Conservation (phyloP, 164 flowering plant genomes). For the Magnolia kwangsiensis region DNA sequence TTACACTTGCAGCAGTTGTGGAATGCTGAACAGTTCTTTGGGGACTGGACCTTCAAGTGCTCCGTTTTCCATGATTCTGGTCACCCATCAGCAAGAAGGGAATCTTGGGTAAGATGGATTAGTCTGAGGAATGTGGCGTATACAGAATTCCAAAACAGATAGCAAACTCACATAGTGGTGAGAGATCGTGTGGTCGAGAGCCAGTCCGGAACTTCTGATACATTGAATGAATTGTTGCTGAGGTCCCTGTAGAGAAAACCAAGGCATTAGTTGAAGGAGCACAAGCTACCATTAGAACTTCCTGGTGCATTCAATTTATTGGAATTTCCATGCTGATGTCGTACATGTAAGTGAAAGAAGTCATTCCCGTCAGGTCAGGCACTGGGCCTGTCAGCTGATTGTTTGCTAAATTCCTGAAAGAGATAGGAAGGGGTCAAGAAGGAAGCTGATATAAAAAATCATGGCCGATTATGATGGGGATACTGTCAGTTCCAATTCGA, state of each 20-base stretch:
- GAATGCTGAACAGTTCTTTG: constrained; percentile 48
- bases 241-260: constrained; percentile 53
- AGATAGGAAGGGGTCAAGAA: constrained; percentile 1
- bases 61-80: constrained; percentile 63
- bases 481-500: neutral
- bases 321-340: constrained; percentile 14
- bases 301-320: neutral
- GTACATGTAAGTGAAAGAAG: constrained; percentile 72
- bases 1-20: constrained; percentile 80
- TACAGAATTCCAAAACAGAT: neutral
- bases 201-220: constrained; percentile 77
- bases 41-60: constrained; percentile 60
- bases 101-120: constrained; percentile 6
- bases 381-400: constrained; percentile 55
- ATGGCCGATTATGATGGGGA: neutral
- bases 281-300: neutral
- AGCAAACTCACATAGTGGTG: constrained; percentile 70
- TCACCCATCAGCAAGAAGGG: constrained; percentile 3
- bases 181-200: constrained; percentile 67
- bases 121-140: neutral
- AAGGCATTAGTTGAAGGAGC: neutral
- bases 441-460: neutral
- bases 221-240: constrained; percentile 73
- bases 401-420: constrained; percentile 66
- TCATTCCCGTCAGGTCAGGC: constrained; percentile 70